phyloP scores from a whole-genome alignment of 441 rosid species.

The Metrosideros polymorpha region DNA sequence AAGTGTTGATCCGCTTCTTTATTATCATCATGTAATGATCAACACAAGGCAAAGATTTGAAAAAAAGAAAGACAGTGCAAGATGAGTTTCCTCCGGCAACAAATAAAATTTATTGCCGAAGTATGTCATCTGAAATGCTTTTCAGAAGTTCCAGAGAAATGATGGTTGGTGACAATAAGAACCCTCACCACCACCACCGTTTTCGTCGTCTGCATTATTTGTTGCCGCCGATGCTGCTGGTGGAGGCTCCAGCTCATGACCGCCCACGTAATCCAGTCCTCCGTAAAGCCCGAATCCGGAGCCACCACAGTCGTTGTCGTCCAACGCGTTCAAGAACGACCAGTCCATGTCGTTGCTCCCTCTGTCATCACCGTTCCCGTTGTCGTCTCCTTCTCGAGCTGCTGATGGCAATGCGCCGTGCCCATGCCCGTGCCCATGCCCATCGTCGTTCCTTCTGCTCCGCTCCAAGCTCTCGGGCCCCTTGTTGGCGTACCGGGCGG shows the following conservation, averaged over 20 bases:
- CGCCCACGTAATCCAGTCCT: neutral
- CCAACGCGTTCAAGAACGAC: constrained; percentile 26
- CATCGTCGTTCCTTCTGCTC: neutral
- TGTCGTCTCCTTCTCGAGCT: neutral
- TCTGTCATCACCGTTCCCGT: neutral
- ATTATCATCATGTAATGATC: neutral
- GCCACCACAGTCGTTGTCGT: neutral
- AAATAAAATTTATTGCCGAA: neutral
- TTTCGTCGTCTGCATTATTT: neutral
- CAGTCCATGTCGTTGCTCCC: constrained; percentile 19
- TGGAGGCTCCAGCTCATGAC: neutral
- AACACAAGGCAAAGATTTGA: neutral
- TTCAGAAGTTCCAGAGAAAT: constrained; percentile 23
- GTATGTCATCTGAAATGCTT: neutral
- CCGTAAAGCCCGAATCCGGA: neutral
- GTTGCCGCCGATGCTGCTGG: neutral
- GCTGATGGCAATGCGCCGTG: neutral
- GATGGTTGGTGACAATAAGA: neutral
- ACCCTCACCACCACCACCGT: neutral
- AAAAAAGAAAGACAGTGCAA: neutral
- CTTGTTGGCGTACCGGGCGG: constrained; percentile 40
- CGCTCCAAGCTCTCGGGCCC: neutral
- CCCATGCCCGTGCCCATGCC: constrained; percentile 4
- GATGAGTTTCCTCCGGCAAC: neutral
- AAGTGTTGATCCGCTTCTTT: neutral